Conservation (phyloP, 148 eudicot genomes). For the Cornus kousa region DNA sequence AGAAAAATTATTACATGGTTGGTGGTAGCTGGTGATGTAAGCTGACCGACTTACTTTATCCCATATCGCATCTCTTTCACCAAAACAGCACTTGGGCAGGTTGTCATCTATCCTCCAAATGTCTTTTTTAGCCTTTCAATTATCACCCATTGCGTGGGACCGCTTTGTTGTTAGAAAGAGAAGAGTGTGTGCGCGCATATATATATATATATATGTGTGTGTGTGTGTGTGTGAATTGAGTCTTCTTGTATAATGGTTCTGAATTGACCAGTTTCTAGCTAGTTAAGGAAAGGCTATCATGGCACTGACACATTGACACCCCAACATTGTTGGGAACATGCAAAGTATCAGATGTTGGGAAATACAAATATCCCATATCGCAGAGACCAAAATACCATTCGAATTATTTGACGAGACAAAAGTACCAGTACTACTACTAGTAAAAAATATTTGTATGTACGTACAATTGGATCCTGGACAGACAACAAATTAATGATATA, state of each 20-base stretch:
- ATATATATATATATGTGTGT: background rate
- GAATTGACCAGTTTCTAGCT: background rate
- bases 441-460: background rate
- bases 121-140: background rate
- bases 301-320: constrained; percentile 64
- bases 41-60: background rate
- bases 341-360: constrained; percentile 19
- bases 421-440: background rate
- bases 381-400: constrained; percentile 3
- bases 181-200: background rate
- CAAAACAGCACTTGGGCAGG: constrained; percentile 11
- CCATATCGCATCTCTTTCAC: constrained; percentile 15
- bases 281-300: constrained; percentile 42
- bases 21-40: background rate
- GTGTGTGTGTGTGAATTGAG: background rate
- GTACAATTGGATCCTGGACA: background rate
- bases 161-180: background rate
- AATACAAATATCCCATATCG: background rate
- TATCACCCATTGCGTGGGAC: background rate
- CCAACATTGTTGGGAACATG: constrained; percentile 59
- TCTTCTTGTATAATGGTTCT: background rate
- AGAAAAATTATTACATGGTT: too few species aligned
- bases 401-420: background rate
- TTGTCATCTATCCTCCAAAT: background rate
- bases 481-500: background rate